Evolutionary conservation across 108 stramenopile genomes (phyloP).

Genomic region (Aureococcus anophagefferens): DNA sequence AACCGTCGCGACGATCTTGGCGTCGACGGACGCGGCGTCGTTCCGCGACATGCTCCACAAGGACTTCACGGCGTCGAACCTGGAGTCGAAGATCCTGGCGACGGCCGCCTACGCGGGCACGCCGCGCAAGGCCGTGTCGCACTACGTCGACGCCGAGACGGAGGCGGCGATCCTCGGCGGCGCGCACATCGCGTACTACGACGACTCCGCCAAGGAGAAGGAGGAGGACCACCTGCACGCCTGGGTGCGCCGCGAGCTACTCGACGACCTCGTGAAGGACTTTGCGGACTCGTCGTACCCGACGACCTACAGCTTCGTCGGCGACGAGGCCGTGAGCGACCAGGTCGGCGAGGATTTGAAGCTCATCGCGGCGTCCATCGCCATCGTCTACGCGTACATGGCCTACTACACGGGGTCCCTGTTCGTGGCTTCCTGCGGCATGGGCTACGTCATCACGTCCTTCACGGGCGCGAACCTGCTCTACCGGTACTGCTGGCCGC

Average conservation of each 20-base stretch:
- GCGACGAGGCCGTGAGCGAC: not conserved
- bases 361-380: not conserved
- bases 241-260: too few species aligned
- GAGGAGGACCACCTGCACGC: slow-evolving; percentile 1
- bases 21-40: not conserved
- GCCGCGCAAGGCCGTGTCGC: slow-evolving; percentile 4
- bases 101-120: not conserved
- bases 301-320: slow-evolving; percentile 1
- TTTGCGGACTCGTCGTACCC: not conserved
- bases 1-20: not conserved
- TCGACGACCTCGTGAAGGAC: too few species aligned
- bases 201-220: not conserved
- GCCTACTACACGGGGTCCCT: not conserved
- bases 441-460: slow-evolving; percentile 7
- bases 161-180: not conserved
- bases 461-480: slow-evolving; percentile 1
- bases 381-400: slow-evolving; percentile 9
- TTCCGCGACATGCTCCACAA: not conserved
- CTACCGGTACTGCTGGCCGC: slow-evolving; percentile 8
- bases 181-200: slow-evolving; percentile 8
- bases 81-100: not conserved
- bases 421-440: not conserved
- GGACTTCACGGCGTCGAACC: slow-evolving; percentile 3
- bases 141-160: slow-evolving; percentile 5
- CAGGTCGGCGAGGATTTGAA: not conserved